Percentiles rank a stretch among this genome's conserved stretches.
phyloP scores from a whole-genome alignment of 2,329 filamentous ascomycete genomes.

The Trichoderma citrinoviride region DNA sequence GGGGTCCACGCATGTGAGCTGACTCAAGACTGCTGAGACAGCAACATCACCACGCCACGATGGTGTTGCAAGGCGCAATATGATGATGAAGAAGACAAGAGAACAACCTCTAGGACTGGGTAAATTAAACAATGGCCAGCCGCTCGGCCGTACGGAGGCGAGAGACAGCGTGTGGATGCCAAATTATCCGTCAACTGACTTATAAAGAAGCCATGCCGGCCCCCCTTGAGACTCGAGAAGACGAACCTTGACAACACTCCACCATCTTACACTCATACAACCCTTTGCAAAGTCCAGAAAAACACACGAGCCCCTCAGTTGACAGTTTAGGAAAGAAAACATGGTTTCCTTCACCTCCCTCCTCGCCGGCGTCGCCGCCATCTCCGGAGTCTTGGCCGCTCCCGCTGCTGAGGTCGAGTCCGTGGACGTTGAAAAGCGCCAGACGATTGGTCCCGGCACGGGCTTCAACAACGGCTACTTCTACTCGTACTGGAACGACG shows the following conservation, averaged over 20 bases:
- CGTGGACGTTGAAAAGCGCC: constrained; percentile 7
- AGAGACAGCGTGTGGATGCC: not conserved
- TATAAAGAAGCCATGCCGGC: not conserved
- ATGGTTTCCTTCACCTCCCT: constrained; percentile 15
- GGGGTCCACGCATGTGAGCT: not conserved
- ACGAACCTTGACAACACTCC: not conserved
- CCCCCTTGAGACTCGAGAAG: not conserved
- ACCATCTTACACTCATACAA: not conserved
- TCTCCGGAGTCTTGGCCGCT: constrained; percentile 7
- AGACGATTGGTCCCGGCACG: constrained; percentile 2
- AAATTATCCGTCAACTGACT: constrained; percentile 4
- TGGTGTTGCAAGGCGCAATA: not conserved
- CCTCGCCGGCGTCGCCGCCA: constrained; percentile 5
- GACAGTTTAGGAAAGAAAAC: not conserved
- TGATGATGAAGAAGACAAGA: not conserved
- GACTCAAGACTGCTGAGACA: not conserved
- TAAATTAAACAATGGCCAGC: not conserved
- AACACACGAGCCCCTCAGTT: too few relatives aligned
- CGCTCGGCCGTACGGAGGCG: not conserved
- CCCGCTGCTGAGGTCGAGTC: not conserved
- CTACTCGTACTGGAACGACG: constrained; percentile 16
- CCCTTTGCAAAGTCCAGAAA: not conserved
- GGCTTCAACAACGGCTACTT: constrained; percentile 12
- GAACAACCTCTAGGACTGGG: not conserved
- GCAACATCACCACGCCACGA: constrained; percentile 3